Conservation (phyloP, 2,329 filamentous ascomycete species). For the Macrophomina phaseolina region DNA sequence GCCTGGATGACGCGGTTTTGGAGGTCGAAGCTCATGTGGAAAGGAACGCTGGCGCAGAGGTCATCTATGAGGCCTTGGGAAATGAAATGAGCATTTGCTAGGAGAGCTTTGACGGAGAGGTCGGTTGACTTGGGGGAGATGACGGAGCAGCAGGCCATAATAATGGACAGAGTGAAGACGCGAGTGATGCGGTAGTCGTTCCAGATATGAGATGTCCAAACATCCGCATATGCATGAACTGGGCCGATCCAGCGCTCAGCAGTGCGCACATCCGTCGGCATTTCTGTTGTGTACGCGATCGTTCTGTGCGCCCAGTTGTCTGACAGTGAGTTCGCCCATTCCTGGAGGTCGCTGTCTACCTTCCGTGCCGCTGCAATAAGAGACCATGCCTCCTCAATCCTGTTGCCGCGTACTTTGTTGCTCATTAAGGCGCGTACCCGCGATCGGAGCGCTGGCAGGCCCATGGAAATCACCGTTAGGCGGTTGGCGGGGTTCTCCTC, state of each 20-base stretch:
- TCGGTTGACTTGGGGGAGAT: conserved; percentile 42
- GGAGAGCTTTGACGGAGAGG: conserved; percentile 39
- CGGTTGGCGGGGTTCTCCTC: conserved; percentile 48
- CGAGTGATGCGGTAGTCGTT: conserved; percentile 50
- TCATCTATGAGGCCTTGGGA: conserved; percentile 49
- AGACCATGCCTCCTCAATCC: conserved; percentile 36
- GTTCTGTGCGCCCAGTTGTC: conserved; percentile 42
- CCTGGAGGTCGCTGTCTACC: conserved; percentile 44
- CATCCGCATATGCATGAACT: conserved; percentile 47
- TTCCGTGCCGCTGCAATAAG: conserved; percentile 44
- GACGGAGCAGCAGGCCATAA: conserved; percentile 44
- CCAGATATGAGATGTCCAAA: conserved; percentile 45
- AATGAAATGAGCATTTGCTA: conserved; percentile 35
- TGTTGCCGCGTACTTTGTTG: conserved; percentile 32
- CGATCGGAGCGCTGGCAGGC: conserved; percentile 44
- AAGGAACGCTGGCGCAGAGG: conserved; percentile 47
- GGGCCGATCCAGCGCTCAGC: conserved; percentile 46
- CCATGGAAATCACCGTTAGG: conserved; percentile 47
- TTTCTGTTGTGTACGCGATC: conserved; percentile 37
- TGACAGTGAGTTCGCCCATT: conserved; percentile 46
- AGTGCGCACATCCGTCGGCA: conserved; percentile 38
- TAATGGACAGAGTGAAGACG: conserved; percentile 47
- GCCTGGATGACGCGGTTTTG: conserved; percentile 35
- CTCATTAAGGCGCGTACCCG: conserved; percentile 40
- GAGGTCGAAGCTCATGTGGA: conserved; percentile 46